Base-by-base conservation (phyloP, 371 early-diverging fungal genomes). In the Mortierella sp. region DNA sequence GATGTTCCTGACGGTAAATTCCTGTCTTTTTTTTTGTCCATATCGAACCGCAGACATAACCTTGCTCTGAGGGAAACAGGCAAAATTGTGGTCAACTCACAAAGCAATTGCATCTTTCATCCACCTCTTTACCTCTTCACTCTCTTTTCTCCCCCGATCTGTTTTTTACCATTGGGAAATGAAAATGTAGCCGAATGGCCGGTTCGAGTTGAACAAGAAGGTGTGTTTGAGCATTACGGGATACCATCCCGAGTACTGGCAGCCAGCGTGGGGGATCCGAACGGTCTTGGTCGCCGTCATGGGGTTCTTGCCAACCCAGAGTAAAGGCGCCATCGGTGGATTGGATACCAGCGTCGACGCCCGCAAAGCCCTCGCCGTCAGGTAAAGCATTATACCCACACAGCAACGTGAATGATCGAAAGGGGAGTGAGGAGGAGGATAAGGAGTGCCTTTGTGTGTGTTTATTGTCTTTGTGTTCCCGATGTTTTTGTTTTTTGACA, bases 161-260 rank as follows among this genome's bases (percentile, higher is more conserved):
- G n/a, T n/a, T n/a, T n/a, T n/a, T n/a, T n/a, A n/a, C n/a, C n/a
- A n/a, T n/a, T n/a, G n/a, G n/a, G 14, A 0, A 43, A 19, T 71
- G 34, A 44, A 31, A 43, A 26, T 9, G 22, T 82, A 93, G 93
- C 95, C 95, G 0, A 96, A 93, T 76, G 96, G 98, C 14, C 91
- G 99, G 9, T 98, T 98, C 83, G 95, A 97, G 79, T 82, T 95
- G 31, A 89, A 94, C 79, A 96, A 93, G 71, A 96, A 98, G 80
- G 96, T 98, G 2, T 98, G 99, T 75, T 87, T 98, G 44, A 95
- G 94, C 70, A 95, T 97, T 53, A 97, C 97, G 43, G 96, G 94
- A 37, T 95, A 94, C 86, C 98, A 98, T 85, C 97, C 97, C 26
- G 95, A 98, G 85, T 93, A 89, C 71, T 98, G 99, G 98, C 93